These are phyloP conservation scores for Tetrahymena borealis DNA, from an alignment of 73 alveolate genomes.

Conservation along the genomic window DNA sequence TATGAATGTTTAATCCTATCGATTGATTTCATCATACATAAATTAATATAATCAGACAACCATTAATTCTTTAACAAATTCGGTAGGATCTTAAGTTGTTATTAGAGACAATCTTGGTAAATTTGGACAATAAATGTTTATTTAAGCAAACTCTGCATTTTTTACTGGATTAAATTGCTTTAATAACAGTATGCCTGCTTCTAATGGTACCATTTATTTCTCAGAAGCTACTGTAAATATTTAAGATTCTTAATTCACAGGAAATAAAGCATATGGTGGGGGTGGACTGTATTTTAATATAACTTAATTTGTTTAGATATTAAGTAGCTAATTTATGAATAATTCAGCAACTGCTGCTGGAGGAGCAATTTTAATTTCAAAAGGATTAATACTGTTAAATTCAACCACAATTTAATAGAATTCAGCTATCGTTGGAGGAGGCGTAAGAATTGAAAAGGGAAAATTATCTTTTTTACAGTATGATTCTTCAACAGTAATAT, in stretches of 20 bases:
- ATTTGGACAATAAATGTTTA: not conserved
- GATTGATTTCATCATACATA: not conserved
- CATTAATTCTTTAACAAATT: not conserved
- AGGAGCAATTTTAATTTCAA: not conserved
- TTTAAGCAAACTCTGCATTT: not conserved
- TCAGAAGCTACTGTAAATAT: not conserved
- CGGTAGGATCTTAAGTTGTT: not conserved
- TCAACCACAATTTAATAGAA: not conserved
- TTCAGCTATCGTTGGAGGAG: not conserved
- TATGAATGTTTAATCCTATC: not conserved
- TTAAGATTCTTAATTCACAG: not conserved
- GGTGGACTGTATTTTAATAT: not conserved
- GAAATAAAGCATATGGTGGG: not conserved
- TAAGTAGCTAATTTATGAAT: not conserved
- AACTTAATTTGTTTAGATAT: not conserved
- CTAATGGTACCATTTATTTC: not conserved
- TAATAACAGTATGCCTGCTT: not conserved
- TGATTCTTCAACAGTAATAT: not conserved
- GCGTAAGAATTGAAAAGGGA: not conserved
- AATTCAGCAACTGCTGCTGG: not conserved
- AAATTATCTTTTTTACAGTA: not conserved
- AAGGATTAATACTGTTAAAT: not conserved
- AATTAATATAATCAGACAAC: not conserved
- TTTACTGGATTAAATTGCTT: not conserved
- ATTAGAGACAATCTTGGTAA: not conserved